A percentile compares a stretch with the other conserved stretches of the same genome.
phyloP scores from a whole-genome alignment of 2,329 filamentous ascomycete genomes.

The Aspergillus unguis region DNA sequence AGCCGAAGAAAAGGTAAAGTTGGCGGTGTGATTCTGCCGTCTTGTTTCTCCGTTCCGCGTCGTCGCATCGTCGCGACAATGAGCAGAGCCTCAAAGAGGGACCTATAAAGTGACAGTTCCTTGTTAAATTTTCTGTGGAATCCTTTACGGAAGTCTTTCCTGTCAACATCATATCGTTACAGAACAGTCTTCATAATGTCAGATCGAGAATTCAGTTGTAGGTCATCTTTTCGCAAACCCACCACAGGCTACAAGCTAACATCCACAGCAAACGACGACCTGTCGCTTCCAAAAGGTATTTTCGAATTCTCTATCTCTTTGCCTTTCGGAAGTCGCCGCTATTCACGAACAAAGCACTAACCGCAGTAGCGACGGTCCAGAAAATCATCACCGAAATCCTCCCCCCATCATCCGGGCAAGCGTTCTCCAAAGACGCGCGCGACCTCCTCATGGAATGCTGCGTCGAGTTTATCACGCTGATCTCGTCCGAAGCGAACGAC shows the following conservation, averaged over 20 bases:
- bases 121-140: too few relatives aligned
- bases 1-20: constrained; percentile 20
- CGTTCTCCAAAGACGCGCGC: constrained; percentile 91
- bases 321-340: neutral
- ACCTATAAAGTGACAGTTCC: too few relatives aligned
- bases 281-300: constrained; percentile 58
- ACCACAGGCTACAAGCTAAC: constrained; percentile 21
- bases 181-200: constrained; percentile 44
- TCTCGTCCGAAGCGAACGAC: constrained; percentile 98
- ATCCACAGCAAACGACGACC: constrained; percentile 53
- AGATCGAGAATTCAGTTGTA: constrained; percentile 54
- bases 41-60: constrained; percentile 19
- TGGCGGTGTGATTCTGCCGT: constrained; percentile 30
- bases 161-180: neutral
- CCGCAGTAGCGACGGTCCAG: constrained; percentile 59
- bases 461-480: constrained; percentile 96
- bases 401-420: constrained; percentile 69
- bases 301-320: neutral
- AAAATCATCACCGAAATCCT: constrained; percentile 95
- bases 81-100: neutral
- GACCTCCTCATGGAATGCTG: constrained; percentile 97
- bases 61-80: constrained; percentile 15
- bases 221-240: constrained; percentile 21
- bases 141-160: too few relatives aligned
- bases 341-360: constrained; percentile 1